A percentile compares a stretch with the other conserved stretches of the same genome.
phyloP scores from a whole-genome alignment of 768 basidiomycete species.

The Amanita muscaria region DNA sequence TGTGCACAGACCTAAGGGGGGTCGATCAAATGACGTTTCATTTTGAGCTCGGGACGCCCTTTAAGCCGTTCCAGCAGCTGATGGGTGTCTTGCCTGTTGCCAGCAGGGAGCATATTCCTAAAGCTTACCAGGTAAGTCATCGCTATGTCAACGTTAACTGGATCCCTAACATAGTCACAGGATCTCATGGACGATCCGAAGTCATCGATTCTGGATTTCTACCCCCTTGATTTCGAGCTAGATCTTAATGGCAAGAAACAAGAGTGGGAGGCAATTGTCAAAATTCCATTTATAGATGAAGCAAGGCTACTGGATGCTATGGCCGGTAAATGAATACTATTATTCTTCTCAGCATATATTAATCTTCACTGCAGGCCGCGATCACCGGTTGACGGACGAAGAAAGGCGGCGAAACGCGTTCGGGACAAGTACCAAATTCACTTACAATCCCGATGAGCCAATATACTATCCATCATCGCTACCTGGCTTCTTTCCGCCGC shows the following conservation, averaged over 20 bases:
- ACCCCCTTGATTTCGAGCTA: conserved; percentile 82
- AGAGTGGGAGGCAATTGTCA: conserved; percentile 98
- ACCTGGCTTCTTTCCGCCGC: conserved; percentile 89
- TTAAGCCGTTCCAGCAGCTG: conserved; percentile 89
- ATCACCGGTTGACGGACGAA: conserved; percentile 65
- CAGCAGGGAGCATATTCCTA: conserved; percentile 81
- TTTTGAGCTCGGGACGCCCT: conserved; percentile 83
- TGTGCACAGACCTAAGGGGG: conserved; percentile 42
- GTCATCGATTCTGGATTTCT: conserved; percentile 91
- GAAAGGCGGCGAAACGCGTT: conserved; percentile 70
- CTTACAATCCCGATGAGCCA: conserved; percentile 53
- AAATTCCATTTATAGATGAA: conserved; percentile 96
- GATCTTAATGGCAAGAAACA: conserved; percentile 98
- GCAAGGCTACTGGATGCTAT: conserved; percentile 71
- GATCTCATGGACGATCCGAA: conserved; percentile 82
- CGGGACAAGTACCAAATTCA: conserved; percentile 77
- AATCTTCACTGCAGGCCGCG: conserved; percentile 48
- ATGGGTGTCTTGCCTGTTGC: conserved; percentile 97
- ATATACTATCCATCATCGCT: conserved; percentile 82
- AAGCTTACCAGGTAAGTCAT: conserved; percentile 65
- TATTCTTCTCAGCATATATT: too few species aligned
- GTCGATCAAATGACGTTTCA: conserved; percentile 79
- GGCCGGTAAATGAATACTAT: conserved; percentile 69
- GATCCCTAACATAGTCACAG: conserved; percentile 27
- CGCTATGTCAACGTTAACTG: neutral